Evolutionary conservation across 2,329 filamentous ascomycete genomes (phyloP), one percentile per base, ranked within the genome.

Genomic region (Orbilia ellipsospora): DNA sequence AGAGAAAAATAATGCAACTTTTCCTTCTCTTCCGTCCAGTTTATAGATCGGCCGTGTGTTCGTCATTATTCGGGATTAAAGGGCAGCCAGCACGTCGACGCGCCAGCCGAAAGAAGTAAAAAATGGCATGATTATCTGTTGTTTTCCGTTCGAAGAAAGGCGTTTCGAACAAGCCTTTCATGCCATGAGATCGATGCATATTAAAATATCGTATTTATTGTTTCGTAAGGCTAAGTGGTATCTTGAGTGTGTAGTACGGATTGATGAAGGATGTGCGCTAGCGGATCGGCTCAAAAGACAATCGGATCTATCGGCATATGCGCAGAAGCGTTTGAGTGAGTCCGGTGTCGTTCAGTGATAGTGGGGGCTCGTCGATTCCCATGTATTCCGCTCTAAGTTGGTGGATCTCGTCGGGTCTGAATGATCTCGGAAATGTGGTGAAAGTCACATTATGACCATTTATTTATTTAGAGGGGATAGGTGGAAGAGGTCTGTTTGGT

Each of bases 401-500:
- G 31, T 36, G 31, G 31, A 36, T 36, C 31, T 36, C 31, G 42
- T 69, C 65, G 48, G 56, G 28, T 10, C 16, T 59, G 54, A 44
- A 26, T n/a, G 48, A 10, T 42, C 55, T 40, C 51, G n/a, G 45
- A 40, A 15, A 59, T 52, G 26, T 3, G 26, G 26, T 18, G 4
- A 44, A 31, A 59, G 6, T 50, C 31, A 50, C 36, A 23, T 44
- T 20, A 42, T 23, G 57, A 48, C 15, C 15, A 4, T 48, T 73
- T 55, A 56, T 57, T 74, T 74, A 74, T 74, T 74, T 74, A 36
- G 74, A 61, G 13, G 79, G 79, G 55, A 78, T 79, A 61, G 79
- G 79, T 78, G 79, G 79, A 50, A 80, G 78, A 69, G 79, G 79
- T 69, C 79, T 79, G 74, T 79, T 80, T 77, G 79, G 79, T 66